Base-by-base conservation (phyloP, 352 stramenopile species). In the Thraustotheca clavata region DNA sequence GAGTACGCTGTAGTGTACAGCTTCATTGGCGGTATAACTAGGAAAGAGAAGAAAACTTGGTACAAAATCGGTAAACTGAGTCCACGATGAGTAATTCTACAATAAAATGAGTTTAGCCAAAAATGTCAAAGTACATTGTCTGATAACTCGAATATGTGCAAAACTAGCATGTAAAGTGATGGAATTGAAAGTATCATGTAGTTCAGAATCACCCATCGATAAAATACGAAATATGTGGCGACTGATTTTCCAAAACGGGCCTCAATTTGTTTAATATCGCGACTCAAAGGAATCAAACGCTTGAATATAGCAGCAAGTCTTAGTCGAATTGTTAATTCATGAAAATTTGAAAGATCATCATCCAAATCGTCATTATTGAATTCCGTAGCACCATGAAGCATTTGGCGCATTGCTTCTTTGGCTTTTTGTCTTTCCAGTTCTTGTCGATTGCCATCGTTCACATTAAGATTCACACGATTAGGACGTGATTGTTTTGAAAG, bases 171-270 rank as follows among this genome's bases (percentile, higher is more conserved):
- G n/a, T 83, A 71, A 9, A 80, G 40, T 14, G 73, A 74, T 3
- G 80, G 73, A 6, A 86, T 61, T 0, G 73, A 73, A n/a, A 89
- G 71, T 0, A 74, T 59, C 14, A 83, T 75, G 59, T 87, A 89
- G 41, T 78, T 88, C 63, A 80, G 73, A 49, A 90, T 85, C 54
- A 93, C 83, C 82, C 82, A 93, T 3, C 73, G 69, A 27, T 84
- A 87, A 65, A 93, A 91, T 1, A 74, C 69, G 47, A 91, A 93
- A 48, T 93, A 93, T 16, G 84, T 83, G 16, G 80, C 80, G 18
- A 93, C 84, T 1, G 80, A 89, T 26, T 73, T 83, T 12, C 84
- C 84, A 43, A 90, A 93, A 3, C 82, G 81, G n/a, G 81, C 82
- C 39, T 93, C 80, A 39, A 91, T 86, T 62, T 86, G 80, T 8